Base-by-base conservation (phyloP, 768 basidiomycete species). In the Amanita thiersii region DNA sequence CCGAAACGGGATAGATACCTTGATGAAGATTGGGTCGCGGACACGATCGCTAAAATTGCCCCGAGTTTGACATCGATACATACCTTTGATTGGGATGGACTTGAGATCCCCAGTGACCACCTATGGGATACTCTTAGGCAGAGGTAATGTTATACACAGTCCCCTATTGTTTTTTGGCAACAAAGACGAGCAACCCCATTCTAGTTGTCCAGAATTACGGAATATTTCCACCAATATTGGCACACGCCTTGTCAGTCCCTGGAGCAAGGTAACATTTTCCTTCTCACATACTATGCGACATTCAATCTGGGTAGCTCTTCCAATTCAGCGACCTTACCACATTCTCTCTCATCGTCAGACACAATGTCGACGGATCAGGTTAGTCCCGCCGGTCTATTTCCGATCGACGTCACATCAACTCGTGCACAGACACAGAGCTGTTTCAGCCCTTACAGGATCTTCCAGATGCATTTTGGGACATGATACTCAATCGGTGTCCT, bases 81-180 rank as follows among this genome's bases (percentile, higher is more conserved):
- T 19, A 67, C 66, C 0, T 72, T 75, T 49, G 70, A 73, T 45
- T 75, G 73, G 73, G 70, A 72, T 51, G 73, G 71, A 15, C 53
- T 66, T 12, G 73, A 75, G 53, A 51, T 70, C 44, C 70, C 73
- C 3, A 30, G 39, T 19, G 66, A 72, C 50, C 38, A 38, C 8
- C 52, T 75, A 18, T 75, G 72, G 73, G 56, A 50, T 10, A 55
- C 58, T 1, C 55, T 75, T 30, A 60, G 63, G 40, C 44, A 49
- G 11, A 59, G 53, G 68, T 73, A 44, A 29, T 69, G 12, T 14
- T 15, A 35, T 35, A 35, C 33, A 6, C 33, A 35, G 6, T 15
- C 19, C 15, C 15, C 33, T 8, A 14, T 35, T 17, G 9, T 35
- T 20, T 35, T 35, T 17, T 17, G 9, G n/a, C 7, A 7, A 14